phyloP scores from a whole-genome alignment of 2,329 filamentous ascomycete species.

The Fusarium austroafricanum region DNA sequence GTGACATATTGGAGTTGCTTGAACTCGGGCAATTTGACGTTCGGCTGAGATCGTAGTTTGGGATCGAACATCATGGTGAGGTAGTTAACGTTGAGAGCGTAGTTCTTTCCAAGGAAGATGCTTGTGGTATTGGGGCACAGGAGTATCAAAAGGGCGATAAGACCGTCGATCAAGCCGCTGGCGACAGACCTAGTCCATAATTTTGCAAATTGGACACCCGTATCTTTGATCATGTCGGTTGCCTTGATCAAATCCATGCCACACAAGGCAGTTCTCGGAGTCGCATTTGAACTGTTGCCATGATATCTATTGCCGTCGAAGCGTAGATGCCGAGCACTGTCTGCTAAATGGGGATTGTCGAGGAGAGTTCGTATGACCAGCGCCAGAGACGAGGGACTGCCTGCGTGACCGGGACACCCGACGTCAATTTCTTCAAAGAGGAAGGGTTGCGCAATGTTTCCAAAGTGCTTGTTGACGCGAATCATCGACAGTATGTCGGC shows the following conservation, averaged over 20 bases:
- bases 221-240: background rate
- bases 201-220: background rate
- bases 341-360: background rate
- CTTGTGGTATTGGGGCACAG: background rate
- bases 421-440: background rate
- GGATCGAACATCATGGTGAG: background rate
- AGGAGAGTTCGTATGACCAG: constrained; percentile 2
- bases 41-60: fast-evolving
- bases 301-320: background rate
- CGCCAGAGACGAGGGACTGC: background rate
- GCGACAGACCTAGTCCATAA: background rate
- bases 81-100: background rate
- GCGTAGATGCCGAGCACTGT: background rate
- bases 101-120: background rate
- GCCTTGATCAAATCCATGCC: background rate
- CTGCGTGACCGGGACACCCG: background rate
- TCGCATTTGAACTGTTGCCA: fast-evolving
- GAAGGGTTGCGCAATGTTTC: background rate
- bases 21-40: background rate
- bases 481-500: background rate
- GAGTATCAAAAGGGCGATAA: background rate
- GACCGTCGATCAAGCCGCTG: background rate
- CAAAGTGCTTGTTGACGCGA: background rate
- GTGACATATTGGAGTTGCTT: background rate
- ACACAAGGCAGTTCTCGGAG: background rate